Evolutionary conservation across 2,329 filamentous ascomycete genomes (phyloP), one percentile per base, ranked within the genome.

Genomic region (Coniella lustricola): DNA sequence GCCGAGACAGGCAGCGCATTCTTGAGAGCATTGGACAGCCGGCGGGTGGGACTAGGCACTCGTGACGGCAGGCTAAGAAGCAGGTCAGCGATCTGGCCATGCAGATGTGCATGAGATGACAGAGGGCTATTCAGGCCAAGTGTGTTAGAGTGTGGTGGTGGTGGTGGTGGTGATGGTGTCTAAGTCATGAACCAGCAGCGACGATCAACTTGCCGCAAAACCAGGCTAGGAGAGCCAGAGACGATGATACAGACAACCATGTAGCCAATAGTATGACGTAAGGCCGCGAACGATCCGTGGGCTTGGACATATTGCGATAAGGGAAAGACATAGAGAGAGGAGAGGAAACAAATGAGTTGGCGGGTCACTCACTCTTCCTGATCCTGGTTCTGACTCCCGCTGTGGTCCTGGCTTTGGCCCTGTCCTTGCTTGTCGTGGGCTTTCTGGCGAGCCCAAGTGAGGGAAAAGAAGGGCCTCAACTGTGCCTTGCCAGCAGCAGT

Each of bases 1-100:
- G 72, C 54, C 37, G 64, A 49, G 12, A 53, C 51, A 45, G 51
- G 51, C 3, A 53, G 44, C 18, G 51, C 51, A 35, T 50, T 53
- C 32, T 48, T 50, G 17, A 53, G 40, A 5, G 35, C 51, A 14
- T 39, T 41, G 32, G 44, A 46, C 18, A 53, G 49, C 32, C 49
- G 49, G 7, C 40, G 22, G 13, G 48, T 29, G 14, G 43, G 39
- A n/a, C 44, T 36, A 25, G 41, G 32, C 9, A 36, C 8, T 20
- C 14, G 4, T 40, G 49, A 44, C 18, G 47, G 40, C 25, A 41
- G 41, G 34, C 51, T 53, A 44, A 29, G 39, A 21, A 31, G 16
- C n/a, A 16, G 32, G 36, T 52, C 17, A 52, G 50, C 31, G 21
- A 42, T 20, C n/a, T 20, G 18, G 34, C 29, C n/a, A 25, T 3